Conservation (phyloP, 441 rosid species). For the Pelargonium fulgidum region DNA sequence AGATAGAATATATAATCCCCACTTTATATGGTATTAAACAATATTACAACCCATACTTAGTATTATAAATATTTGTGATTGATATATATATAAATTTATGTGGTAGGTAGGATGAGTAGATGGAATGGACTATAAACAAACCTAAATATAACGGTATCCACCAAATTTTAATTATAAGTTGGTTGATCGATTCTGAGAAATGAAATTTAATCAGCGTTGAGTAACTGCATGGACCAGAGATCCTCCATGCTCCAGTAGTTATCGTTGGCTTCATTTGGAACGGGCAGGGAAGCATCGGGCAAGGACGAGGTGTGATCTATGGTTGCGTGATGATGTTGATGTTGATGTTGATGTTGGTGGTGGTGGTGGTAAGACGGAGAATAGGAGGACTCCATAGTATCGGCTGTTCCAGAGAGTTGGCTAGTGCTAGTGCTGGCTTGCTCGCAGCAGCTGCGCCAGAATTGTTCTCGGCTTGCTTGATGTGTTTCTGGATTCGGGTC, state of each 20-base stretch:
- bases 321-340: not conserved
- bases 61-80: too few species aligned
- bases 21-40: too few species aligned
- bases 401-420: conserved; percentile 38
- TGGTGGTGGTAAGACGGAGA: conserved; percentile 35
- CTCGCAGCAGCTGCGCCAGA: conserved; percentile 39
- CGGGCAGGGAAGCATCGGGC: not conserved
- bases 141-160: conserved; percentile 6
- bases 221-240: conserved; percentile 77
- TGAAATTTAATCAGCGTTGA: conserved; percentile 43
- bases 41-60: too few species aligned
- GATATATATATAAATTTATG: too few species aligned
- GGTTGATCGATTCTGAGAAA: not conserved
- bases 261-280: conserved; percentile 34
- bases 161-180: not conserved
- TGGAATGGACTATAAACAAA: conserved; percentile 14
- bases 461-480: conserved; percentile 46
- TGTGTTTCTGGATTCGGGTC: conserved; percentile 86
- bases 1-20: too few species aligned
- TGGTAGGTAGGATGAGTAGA: too few species aligned
- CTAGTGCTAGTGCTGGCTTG: conserved; percentile 46
- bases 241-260: conserved; percentile 88
- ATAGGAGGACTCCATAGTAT: conserved; percentile 38
- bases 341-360: not conserved
- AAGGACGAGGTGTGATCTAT: conserved; percentile 17